Conservation (phyloP, 108 stramenopile genomes). For the Heterococcus sp. region DNA sequence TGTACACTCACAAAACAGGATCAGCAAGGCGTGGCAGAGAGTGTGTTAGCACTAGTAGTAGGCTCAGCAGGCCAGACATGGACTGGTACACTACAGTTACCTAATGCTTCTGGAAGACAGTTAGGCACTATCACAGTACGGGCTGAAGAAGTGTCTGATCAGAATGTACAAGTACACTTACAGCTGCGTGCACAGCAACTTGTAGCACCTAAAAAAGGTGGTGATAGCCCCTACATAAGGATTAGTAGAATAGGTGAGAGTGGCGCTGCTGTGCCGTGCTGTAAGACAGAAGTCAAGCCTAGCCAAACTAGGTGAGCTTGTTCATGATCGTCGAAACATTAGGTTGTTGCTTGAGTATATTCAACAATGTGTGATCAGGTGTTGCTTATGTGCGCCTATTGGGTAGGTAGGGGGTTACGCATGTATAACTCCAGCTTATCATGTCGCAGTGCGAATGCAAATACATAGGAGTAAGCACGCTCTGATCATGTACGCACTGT, state of each 20-base stretch:
- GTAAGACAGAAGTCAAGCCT: conserved; percentile 32
- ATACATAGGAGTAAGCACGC: too few relatives aligned
- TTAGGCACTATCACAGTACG: not conserved
- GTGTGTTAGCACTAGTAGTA: conserved; percentile 15
- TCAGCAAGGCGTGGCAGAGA: conserved; percentile 6
- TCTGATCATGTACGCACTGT: too few relatives aligned
- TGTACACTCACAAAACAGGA: too few relatives aligned
- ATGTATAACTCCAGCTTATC: too few relatives aligned
- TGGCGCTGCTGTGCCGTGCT: conserved; percentile 25
- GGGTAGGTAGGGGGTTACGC: too few relatives aligned
- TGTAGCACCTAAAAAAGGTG: not conserved
- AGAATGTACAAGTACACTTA: not conserved
- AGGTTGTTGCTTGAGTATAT: too few relatives aligned
- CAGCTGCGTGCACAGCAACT: not conserved
- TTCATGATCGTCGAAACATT: too few relatives aligned
- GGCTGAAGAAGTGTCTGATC: conserved; percentile 3
- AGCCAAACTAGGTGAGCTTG: not conserved
- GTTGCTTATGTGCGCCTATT: too few relatives aligned
- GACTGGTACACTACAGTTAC: not conserved
- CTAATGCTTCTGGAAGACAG: not conserved
- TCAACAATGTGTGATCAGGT: not conserved
- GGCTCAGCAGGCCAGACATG: conserved; percentile 12
- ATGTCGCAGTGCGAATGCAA: too few relatives aligned
- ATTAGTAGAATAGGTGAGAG: conserved; percentile 9
- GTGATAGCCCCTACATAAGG: conserved; percentile 13